These are phyloP conservation scores for Paragyromitra xinjiangensis DNA, from an alignment of 495 filamentous ascomycete genomes.

Conservation along the genomic window DNA sequence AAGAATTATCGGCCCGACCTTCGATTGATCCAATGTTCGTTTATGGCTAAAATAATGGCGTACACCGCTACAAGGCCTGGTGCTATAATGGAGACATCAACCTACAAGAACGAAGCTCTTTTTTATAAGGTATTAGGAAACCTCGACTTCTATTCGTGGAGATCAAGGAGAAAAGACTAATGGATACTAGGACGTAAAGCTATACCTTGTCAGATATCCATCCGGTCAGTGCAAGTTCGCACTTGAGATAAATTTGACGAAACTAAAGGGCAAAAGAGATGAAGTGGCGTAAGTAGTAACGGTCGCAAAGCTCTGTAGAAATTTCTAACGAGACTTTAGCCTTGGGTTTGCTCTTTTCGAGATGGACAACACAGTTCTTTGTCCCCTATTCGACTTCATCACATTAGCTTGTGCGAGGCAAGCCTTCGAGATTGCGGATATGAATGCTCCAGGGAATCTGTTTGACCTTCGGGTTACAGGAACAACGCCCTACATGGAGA, in stretches of 20 bases:
- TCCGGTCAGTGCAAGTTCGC: neutral
- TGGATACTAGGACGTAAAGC: no score
- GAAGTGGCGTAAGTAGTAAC: neutral
- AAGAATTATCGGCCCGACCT: neutral
- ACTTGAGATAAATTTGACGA: neutral
- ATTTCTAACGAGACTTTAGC: neutral
- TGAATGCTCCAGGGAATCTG: neutral
- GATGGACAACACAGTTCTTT: neutral
- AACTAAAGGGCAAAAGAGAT: conserved; percentile 1
- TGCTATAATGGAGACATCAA: neutral
- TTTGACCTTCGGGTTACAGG: neutral
- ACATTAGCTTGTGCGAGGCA: neutral
- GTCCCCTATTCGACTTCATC: neutral
- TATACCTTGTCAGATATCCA: neutral
- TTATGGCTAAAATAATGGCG: neutral
- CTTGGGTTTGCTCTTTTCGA: neutral
- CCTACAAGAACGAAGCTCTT: neutral
- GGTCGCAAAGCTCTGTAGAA: neutral
- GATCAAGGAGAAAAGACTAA: no score
- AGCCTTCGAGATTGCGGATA: neutral
- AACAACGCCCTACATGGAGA: neutral
- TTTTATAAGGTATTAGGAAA: no score
- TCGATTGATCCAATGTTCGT: neutral
- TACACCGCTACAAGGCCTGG: conserved; percentile 16
- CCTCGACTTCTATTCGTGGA: no score